These are phyloP conservation scores for Ustilago xerochloae DNA, from an alignment of 1,284 basidiomycete genomes.

Conservation along the genomic window DNA sequence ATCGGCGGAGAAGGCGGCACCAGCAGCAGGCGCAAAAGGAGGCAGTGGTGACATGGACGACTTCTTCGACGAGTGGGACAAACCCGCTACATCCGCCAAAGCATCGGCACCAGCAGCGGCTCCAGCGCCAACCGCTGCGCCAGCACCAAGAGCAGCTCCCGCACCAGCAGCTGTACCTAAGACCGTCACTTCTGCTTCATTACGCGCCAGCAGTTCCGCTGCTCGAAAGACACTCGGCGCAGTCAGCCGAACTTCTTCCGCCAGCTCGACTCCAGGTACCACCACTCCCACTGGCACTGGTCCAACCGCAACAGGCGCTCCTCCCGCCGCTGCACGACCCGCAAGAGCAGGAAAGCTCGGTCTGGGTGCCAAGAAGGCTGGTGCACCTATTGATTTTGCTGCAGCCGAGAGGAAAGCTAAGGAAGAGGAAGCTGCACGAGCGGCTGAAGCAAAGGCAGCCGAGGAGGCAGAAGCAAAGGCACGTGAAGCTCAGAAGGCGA, in stretches of 20 bases:
- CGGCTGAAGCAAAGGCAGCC: slow-evolving; percentile 41
- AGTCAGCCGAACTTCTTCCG: slow-evolving; percentile 50
- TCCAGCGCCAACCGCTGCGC: slow-evolving; percentile 33
- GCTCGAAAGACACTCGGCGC: slow-evolving; percentile 46
- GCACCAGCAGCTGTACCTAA: slow-evolving; percentile 45
- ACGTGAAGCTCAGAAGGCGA: slow-evolving; percentile 41
- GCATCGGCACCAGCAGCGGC: slow-evolving; percentile 34
- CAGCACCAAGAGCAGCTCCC: slow-evolving; percentile 24
- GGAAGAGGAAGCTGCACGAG: slow-evolving; percentile 56
- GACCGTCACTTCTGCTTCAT: slow-evolving; percentile 57
- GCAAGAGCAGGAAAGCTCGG: slow-evolving; percentile 60
- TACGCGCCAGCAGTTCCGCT: slow-evolving; percentile 47
- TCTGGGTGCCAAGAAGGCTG: slow-evolving; percentile 61
- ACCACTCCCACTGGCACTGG: slow-evolving; percentile 46
- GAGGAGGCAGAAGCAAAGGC: slow-evolving; percentile 52
- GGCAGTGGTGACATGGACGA: slow-evolving; percentile 79
- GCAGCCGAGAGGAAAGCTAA: slow-evolving; percentile 63
- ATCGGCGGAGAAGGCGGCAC: slow-evolving; percentile 65
- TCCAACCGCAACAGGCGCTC: slow-evolving; percentile 22
- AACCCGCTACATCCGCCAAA: slow-evolving; percentile 71
- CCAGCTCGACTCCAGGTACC: slow-evolving; percentile 46
- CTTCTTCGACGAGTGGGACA: slow-evolving; percentile 97
- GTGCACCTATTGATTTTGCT: slow-evolving; percentile 62
- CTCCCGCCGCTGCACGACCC: slow-evolving; percentile 36
- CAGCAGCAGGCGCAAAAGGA: slow-evolving; percentile 49